Evolutionary conservation across 148 eudicot genomes (phyloP).

Genomic region (Heliosperma pusillum): DNA sequence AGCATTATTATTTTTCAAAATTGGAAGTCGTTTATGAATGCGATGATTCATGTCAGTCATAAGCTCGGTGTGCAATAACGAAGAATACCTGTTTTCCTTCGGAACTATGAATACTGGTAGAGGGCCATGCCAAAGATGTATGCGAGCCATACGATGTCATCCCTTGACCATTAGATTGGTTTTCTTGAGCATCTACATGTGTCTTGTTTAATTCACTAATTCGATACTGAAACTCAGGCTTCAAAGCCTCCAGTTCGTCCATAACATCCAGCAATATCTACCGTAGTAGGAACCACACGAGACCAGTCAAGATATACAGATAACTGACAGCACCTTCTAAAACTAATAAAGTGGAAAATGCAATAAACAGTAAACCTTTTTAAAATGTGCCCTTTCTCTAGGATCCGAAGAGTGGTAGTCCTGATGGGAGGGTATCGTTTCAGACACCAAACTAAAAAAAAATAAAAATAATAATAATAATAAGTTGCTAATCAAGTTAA

Average conservation of each 20-base stretch:
- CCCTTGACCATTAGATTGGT: constrained; percentile 37
- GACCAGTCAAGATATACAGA: constrained; percentile 11
- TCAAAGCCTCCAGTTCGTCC: constrained; percentile 78
- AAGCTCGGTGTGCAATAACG: background rate
- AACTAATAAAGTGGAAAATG: background rate
- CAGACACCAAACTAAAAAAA: constrained; percentile 74
- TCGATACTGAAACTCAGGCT: constrained; percentile 66
- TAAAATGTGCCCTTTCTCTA: constrained; percentile 53
- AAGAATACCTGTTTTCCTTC: constrained; percentile 53
- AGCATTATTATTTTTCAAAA: background rate
- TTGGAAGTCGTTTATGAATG: background rate
- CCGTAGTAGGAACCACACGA: constrained; percentile 12
- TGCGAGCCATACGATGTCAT: constrained; percentile 40
- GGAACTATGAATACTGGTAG: constrained; percentile 34
- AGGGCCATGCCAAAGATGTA: constrained; percentile 34
- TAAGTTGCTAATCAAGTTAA: constrained; percentile 19
- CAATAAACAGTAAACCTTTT: constrained; percentile 45
- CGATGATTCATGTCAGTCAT: background rate
- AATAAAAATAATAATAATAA: constrained; percentile 14
- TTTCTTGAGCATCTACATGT: constrained; percentile 27
- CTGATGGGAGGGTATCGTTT: constrained; percentile 87
- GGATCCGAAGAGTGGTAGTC: constrained; percentile 64
- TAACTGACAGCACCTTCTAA: background rate
- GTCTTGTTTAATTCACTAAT: constrained; percentile 50
- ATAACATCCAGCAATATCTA: constrained; percentile 67